Evolutionary conservation across 2,329 filamentous ascomycete genomes (phyloP).

Genomic region (Ophiocordyceps robertsii): DNA sequence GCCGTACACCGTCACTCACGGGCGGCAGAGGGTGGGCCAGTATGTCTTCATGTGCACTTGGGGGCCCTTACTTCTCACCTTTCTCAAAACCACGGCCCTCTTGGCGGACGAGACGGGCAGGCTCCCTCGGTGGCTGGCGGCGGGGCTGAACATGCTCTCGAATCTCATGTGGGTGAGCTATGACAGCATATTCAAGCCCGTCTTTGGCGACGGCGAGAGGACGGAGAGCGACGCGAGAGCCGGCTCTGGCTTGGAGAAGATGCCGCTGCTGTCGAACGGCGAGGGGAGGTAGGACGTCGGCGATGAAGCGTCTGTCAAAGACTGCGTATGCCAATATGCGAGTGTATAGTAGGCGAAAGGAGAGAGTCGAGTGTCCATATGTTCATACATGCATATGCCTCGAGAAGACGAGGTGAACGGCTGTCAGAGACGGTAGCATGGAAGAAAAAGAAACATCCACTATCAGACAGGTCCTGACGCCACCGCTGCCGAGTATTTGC

Average conservation of each 20-base stretch:
- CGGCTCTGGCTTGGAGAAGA: slow-evolving; percentile 12
- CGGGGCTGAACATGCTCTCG: slow-evolving; percentile 37
- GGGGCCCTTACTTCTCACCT: slow-evolving; percentile 38
- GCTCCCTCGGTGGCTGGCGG: slow-evolving; percentile 53
- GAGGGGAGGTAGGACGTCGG: background rate
- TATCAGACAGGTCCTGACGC: no score
- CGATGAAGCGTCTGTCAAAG: no score
- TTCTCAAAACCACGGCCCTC: slow-evolving; percentile 29
- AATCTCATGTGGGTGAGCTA: slow-evolving; percentile 31
- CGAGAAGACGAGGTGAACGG: no score
- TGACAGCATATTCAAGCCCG: slow-evolving; percentile 32
- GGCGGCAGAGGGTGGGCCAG: slow-evolving; percentile 52
- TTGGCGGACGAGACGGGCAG: slow-evolving; percentile 53
- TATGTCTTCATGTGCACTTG: slow-evolving; percentile 47
- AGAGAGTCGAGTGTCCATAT: no score
- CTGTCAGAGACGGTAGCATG: no score
- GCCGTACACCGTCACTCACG: slow-evolving; percentile 56
- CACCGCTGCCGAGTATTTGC: no score
- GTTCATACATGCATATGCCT: no score
- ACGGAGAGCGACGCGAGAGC: slow-evolving; percentile 20
- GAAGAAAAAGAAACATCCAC: no score
- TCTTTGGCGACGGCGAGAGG: slow-evolving; percentile 81
- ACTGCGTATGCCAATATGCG: no score
- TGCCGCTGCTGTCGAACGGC: slow-evolving; percentile 1
- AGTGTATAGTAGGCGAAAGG: no score